Evolutionary conservation across 2,329 filamentous ascomycete species (phyloP).

Genomic region (Zymoseptoria ardabiliae): DNA sequence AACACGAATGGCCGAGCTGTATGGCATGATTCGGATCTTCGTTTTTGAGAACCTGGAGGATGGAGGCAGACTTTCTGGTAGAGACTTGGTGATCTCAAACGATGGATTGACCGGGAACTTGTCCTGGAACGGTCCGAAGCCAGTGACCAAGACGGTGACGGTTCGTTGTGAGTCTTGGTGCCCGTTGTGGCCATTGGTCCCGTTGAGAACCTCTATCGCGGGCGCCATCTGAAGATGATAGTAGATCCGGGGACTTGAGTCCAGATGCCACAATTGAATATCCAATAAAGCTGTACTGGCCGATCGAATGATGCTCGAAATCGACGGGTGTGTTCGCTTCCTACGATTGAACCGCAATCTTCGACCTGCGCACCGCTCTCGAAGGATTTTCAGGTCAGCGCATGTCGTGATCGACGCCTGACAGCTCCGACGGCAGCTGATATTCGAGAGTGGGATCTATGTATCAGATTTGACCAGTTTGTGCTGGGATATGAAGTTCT

Average conservation of each 20-base stretch:
- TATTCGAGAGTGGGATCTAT: neutral
- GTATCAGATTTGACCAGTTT: neutral
- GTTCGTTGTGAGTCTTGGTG: neutral
- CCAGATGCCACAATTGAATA: neutral
- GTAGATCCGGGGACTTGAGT: neutral
- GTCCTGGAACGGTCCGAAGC: conserved; percentile 57
- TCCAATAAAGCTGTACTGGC: neutral
- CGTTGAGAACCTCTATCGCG: neutral
- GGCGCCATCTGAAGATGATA: neutral
- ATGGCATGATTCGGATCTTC: conserved; percentile 55
- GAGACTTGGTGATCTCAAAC: conserved; percentile 63
- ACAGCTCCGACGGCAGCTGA: neutral
- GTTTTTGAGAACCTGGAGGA: conserved; percentile 21
- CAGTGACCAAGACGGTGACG: conserved; percentile 41
- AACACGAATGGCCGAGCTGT: conserved; percentile 62
- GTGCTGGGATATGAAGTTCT: neutral
- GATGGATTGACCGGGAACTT: conserved; percentile 67
- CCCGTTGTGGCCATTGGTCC: neutral
- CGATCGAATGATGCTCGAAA: neutral
- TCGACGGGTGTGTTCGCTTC: neutral
- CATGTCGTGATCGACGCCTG: neutral
- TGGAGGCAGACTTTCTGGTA: conserved; percentile 57
- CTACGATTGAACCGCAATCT: neutral
- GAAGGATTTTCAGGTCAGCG: neutral
- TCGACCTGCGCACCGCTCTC: too few relatives aligned